A percentile compares a stretch with the other conserved stretches of the same genome.
phyloP scores from a whole-genome alignment of 2,329 filamentous ascomycete species.

The Ascochyta viciae-villosae region DNA sequence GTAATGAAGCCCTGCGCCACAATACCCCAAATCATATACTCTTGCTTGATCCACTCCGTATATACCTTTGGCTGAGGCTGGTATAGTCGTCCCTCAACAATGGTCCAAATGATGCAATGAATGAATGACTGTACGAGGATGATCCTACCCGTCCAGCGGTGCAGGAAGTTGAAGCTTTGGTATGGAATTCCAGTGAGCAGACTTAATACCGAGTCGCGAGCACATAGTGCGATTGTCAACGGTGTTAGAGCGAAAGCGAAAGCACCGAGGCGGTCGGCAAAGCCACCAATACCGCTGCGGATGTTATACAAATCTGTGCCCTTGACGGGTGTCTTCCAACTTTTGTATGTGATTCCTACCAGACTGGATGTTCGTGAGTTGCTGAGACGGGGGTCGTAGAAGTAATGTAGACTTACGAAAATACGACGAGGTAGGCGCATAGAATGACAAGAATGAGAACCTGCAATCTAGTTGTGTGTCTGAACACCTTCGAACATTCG shows the following conservation, averaged over 20 bases:
- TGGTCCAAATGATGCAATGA: slow-evolving; percentile 73
- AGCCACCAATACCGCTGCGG: slow-evolving; percentile 69
- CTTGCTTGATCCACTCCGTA: slow-evolving; percentile 63
- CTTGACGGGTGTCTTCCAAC: slow-evolving; percentile 72
- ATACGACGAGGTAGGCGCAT: slow-evolving; percentile 67
- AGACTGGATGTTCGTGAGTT: slow-evolving; percentile 48
- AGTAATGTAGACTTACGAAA: slow-evolving; percentile 55
- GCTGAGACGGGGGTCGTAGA: background rate
- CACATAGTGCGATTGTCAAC: slow-evolving; percentile 68
- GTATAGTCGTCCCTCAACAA: slow-evolving; percentile 70
- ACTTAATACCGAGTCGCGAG: slow-evolving; percentile 71
- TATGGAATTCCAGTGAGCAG: slow-evolving; percentile 74
- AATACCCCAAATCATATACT: slow-evolving; percentile 75
- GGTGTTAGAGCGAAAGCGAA: slow-evolving; percentile 76
- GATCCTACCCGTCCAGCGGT: slow-evolving; percentile 76
- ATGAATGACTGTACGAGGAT: slow-evolving; percentile 72
- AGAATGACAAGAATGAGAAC: slow-evolving; percentile 65
- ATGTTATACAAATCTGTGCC: slow-evolving; percentile 65
- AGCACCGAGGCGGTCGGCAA: slow-evolving; percentile 70
- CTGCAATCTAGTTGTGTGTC: slow-evolving; percentile 71
- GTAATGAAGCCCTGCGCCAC: slow-evolving; percentile 70
- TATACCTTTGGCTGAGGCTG: slow-evolving; percentile 71
- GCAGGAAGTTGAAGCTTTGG: slow-evolving; percentile 73
- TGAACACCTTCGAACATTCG: slow-evolving; percentile 66
- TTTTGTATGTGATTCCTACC: slow-evolving; percentile 70